These are phyloP conservation scores for Thecaphora frezii DNA, from an alignment of 1,284 basidiomycete genomes.

Conservation along the genomic window DNA sequence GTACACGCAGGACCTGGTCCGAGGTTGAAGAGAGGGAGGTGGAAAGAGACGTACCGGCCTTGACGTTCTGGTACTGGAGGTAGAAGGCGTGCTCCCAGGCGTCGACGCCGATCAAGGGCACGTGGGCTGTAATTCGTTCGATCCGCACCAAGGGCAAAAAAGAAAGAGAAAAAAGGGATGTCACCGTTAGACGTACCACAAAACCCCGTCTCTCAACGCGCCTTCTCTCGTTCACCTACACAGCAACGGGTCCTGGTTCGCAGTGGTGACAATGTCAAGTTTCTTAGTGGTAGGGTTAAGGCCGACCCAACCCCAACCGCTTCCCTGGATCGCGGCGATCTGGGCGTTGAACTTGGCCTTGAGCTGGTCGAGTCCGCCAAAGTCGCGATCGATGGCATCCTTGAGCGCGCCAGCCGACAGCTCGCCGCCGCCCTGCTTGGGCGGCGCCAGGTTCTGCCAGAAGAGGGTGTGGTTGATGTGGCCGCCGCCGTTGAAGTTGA, in stretches of 20 bases:
- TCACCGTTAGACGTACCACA: too few species aligned
- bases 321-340: conserved; percentile 55
- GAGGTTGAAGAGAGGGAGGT: too few species aligned
- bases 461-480: conserved; percentile 59
- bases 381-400: conserved; percentile 55
- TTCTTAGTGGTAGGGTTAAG: conserved; percentile 42
- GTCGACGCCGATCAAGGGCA: conserved; percentile 56
- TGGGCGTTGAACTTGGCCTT: conserved; percentile 50
- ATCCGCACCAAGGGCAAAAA: too few species aligned
- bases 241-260: conserved; percentile 58
- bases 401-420: conserved; percentile 45
- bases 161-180: too few species aligned
- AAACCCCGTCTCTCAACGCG: too few species aligned
- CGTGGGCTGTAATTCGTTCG: conserved; percentile 42
- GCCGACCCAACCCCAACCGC: conserved; percentile 58
- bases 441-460: conserved; percentile 56
- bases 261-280: conserved; percentile 54
- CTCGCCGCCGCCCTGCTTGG: conserved; percentile 51
- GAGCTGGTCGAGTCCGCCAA: conserved; percentile 50
- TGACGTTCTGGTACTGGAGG: conserved; percentile 58
- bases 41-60: conserved; percentile 27
- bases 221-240: conserved; percentile 13
- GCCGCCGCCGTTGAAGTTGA: conserved; percentile 59
- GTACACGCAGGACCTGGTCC: too few species aligned
- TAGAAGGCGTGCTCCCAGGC: conserved; percentile 59